Conservation (phyloP, 2,329 filamentous ascomycete genomes). For the Trichoderma aggressivum region DNA sequence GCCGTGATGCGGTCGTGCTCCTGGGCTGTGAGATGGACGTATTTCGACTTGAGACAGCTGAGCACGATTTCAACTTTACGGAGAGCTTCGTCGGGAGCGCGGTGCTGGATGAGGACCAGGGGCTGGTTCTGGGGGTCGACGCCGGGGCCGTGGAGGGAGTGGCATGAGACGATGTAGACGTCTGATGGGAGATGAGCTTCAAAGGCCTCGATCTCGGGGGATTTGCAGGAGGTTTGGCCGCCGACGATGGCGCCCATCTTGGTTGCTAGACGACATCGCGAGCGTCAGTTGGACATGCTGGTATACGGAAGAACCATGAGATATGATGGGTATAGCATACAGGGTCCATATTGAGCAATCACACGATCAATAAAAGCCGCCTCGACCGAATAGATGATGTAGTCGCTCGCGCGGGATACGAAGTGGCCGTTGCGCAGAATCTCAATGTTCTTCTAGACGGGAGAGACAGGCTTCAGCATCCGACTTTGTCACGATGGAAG, state of each 20-base stretch:
- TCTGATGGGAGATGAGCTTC: conserved; percentile 83
- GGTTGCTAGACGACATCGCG: conserved; percentile 60
- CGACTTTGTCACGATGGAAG: conserved; percentile 25
- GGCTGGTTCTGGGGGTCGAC: conserved; percentile 88
- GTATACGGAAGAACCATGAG: neutral
- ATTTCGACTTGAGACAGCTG: conserved; percentile 77
- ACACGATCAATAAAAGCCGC: conserved; percentile 85
- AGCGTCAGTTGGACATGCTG: neutral
- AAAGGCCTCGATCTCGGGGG: conserved; percentile 90
- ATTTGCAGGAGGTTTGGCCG: conserved; percentile 97
- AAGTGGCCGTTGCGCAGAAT: conserved; percentile 93
- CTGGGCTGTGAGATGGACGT: conserved; percentile 80
- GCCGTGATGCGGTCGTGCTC: conserved; percentile 96
- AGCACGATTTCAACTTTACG: conserved; percentile 77
- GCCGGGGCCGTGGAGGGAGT: conserved; percentile 91
- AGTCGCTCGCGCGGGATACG: conserved; percentile 94
- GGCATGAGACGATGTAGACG: conserved; percentile 91
- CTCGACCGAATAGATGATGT: conserved; percentile 98
- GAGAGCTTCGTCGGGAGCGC: conserved; percentile 73
- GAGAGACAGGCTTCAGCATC: conserved; percentile 46
- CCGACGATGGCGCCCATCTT: conserved; percentile 94
- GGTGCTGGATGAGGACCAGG: conserved; percentile 89
- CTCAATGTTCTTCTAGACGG: conserved; percentile 66
- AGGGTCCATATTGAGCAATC: conserved; percentile 85
- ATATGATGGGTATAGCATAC: conserved; percentile 59